Evolutionary conservation across 2,329 filamentous ascomycete genomes (phyloP).

Genomic region (Akanthomyces muscarius): DNA sequence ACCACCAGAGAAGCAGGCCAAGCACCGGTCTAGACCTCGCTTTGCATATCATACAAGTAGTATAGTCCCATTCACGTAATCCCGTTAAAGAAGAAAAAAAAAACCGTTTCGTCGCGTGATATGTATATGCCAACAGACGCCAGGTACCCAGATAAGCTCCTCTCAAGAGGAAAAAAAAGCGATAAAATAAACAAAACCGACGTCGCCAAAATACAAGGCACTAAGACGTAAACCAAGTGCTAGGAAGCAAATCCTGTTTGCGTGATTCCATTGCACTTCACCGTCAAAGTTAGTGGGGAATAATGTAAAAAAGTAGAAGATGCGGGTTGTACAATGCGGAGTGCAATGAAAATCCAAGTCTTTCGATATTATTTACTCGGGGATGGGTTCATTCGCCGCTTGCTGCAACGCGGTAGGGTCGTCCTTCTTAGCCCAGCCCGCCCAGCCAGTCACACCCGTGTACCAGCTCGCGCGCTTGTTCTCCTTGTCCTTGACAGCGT

Average conservation of each 20-base stretch:
- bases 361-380: conserved; percentile 27
- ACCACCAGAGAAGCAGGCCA: background rate
- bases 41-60: conserved; percentile 13
- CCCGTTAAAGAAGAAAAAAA: background rate
- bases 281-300: conserved; percentile 5
- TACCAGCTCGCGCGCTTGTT: conserved; percentile 62
- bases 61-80: conserved; percentile 12
- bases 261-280: background rate
- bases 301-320: conserved; percentile 12
- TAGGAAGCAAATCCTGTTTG: conserved; percentile 15
- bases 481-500: conserved; percentile 44
- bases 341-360: background rate
- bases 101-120: conserved; percentile 7
- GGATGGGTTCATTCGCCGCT: conserved; percentile 29
- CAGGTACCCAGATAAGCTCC: conserved; percentile 3
- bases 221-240: background rate
- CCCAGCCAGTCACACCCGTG: conserved; percentile 48
- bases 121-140: conserved; percentile 14
- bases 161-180: background rate
- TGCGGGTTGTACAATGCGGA: conserved; percentile 11
- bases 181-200: background rate
- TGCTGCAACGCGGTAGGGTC: conserved; percentile 28
- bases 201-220: background rate
- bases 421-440: conserved; percentile 49
- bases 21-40: background rate